Evolutionary conservation across 2,329 filamentous ascomycete genomes (phyloP), one percentile per base, ranked within the genome.

Genomic region (Bipolaris cookei): DNA sequence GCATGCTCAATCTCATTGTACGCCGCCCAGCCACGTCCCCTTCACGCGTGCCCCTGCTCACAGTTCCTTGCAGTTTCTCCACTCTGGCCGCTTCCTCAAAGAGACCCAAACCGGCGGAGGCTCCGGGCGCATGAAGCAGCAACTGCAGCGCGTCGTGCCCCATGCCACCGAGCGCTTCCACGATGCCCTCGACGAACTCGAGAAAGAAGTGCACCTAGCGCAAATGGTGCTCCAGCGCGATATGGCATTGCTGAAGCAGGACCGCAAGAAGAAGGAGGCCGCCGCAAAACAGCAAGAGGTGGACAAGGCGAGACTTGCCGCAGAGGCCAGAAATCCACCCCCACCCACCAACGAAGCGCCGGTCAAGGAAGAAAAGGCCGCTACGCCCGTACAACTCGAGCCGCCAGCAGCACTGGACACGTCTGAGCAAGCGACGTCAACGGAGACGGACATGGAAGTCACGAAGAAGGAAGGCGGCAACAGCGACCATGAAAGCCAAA

Each of bases 181-280:
- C 63, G 76, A 81, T 44, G 78, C 79, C n/a, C 77, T 84, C n/a
- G 81, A 84, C 68, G 74, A 79, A 55, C 74, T 84, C 13, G 81
- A 83, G 63, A 74, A 75, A 42, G 77, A 83, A 51, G 66, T 83
- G 39, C 64, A 61, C 55, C 62, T 68, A 16, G 73, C 75, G 6
- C 73, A 77, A 32, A 61, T 65, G 0, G 74, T 76, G 7, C 57
- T 77, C 51, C 69, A 74, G 6, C 56, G 75, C 44, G 75, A 77
- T 61, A 70, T 77, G 32, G 75, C 74, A n/a, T 44, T 75, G 49
- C 62, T 72, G 41, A 70, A 71, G 55, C 67, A 71, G 42, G 70
- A 74, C 34, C 72, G 75, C 60, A 65, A 67, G 62, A 69, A 73
- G 64, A 69, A 71, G 42, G 74, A 77, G 54, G 73, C 69, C 30